Percentiles rank a stretch among this genome's conserved stretches.
Conservation (phyloP, 257 asterid species). For the Ehretia macrophylla region DNA sequence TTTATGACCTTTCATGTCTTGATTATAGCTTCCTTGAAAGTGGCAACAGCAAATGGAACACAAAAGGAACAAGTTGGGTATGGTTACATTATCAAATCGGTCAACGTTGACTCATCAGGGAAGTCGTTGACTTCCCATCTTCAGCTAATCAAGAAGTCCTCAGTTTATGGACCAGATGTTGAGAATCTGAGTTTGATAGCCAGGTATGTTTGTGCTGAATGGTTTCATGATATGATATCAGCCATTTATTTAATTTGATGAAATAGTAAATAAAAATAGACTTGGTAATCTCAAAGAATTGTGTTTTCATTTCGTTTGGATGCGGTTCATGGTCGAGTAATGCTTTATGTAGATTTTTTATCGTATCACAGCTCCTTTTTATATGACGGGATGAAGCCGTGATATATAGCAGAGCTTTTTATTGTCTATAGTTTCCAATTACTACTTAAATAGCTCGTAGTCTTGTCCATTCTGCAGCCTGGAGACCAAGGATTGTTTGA, state of each 20-base stretch:
- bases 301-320: no score
- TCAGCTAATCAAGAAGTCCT: slow-evolving; percentile 42
- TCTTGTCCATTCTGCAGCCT: slow-evolving; percentile 13
- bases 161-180: slow-evolving; percentile 38
- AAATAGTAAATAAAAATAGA: neutral
- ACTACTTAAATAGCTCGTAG: neutral
- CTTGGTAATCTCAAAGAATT: neutral
- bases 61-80: slow-evolving; percentile 37
- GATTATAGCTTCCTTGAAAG: neutral
- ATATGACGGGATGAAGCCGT: no score
- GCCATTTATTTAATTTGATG: no score
- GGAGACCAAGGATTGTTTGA: slow-evolving; percentile 28
- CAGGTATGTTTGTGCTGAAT: slow-evolving; percentile 27
- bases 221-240: neutral
- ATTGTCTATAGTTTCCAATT: no score
- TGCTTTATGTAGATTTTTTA: no score
- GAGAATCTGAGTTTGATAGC: slow-evolving; percentile 28
- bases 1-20: no score
- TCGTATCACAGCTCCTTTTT: no score
- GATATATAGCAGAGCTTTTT: no score
- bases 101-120: slow-evolving; percentile 23
- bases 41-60: slow-evolving; percentile 1
- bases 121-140: slow-evolving; percentile 47
- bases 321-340: no score
- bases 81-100: slow-evolving; percentile 56